A percentile compares a stretch with the other conserved stretches of the same genome.
These are phyloP conservation scores for Sporormia fimetaria DNA, from an alignment of 495 filamentous ascomycete genomes.

Conservation along the genomic window DNA sequence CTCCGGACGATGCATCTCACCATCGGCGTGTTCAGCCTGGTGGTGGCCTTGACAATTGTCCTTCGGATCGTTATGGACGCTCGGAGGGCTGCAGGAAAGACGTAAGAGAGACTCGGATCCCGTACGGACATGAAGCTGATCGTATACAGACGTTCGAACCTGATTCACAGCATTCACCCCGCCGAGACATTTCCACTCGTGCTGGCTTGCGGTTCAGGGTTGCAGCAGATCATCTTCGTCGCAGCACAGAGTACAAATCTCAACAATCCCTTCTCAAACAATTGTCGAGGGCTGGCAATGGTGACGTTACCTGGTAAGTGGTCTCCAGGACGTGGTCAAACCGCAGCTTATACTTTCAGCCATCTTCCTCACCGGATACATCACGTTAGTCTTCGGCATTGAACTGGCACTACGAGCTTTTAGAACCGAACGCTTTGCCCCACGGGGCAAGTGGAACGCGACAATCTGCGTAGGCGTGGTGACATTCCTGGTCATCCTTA, in stretches of 20 bases:
- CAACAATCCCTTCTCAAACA: slow-evolving; percentile 17
- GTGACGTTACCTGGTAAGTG: slow-evolving; percentile 23
- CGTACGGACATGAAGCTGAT: slow-evolving; percentile 2
- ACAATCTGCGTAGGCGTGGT: slow-evolving; percentile 19
- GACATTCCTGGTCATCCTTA: slow-evolving; percentile 13
- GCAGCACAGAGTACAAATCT: slow-evolving; percentile 25
- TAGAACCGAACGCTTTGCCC: slow-evolving; percentile 18
- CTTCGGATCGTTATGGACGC: slow-evolving; percentile 24
- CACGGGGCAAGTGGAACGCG: slow-evolving; percentile 24
- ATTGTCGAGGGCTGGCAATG: slow-evolving; percentile 22
- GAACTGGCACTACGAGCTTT: slow-evolving; percentile 21
- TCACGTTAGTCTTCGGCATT: slow-evolving; percentile 24
- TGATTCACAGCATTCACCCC: slow-evolving; percentile 20
- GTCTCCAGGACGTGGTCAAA: neutral
- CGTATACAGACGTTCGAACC: slow-evolving; percentile 11
- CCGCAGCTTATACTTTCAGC: slow-evolving; percentile 9
- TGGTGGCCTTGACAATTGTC: slow-evolving; percentile 16
- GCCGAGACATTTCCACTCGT: slow-evolving; percentile 27
- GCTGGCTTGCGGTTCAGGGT: slow-evolving; percentile 21
- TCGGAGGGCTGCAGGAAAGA: slow-evolving; percentile 14
- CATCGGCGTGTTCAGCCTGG: slow-evolving; percentile 25
- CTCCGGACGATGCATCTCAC: slow-evolving; percentile 25
- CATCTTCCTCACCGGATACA: slow-evolving; percentile 23
- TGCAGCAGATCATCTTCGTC: slow-evolving; percentile 27
- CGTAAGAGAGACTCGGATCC: slow-evolving; percentile 5